Evolutionary conservation across 2,329 filamentous ascomycete species (phyloP).

Genomic region (Curvularia lunata): DNA sequence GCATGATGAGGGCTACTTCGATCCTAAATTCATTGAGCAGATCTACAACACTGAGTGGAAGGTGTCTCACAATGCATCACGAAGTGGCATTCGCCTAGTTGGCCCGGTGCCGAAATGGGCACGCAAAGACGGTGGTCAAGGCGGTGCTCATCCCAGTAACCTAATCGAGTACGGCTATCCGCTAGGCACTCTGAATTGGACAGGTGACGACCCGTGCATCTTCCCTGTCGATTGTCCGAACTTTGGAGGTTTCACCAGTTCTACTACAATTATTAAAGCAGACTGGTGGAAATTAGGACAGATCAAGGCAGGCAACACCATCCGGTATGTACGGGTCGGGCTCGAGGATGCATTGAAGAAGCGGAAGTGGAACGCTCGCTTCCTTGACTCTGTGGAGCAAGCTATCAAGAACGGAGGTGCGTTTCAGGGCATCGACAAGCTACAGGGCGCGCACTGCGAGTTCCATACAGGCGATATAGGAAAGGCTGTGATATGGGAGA

Average conservation of each 20-base stretch:
- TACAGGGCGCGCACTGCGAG: conserved; percentile 36
- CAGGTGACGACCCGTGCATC: conserved; percentile 66
- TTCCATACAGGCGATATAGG: conserved; percentile 38
- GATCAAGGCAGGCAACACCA: conserved; percentile 63
- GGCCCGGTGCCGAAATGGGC: conserved; percentile 66
- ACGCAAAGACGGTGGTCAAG: conserved; percentile 65
- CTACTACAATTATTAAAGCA: conserved; percentile 62
- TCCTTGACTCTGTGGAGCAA: conserved; percentile 53
- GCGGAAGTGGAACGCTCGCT: conserved; percentile 53
- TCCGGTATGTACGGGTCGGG: conserved; percentile 59
- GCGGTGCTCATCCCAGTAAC: conserved; percentile 67
- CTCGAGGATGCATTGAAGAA: conserved; percentile 59
- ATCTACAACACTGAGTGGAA: conserved; percentile 66
- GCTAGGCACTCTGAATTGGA: conserved; percentile 65
- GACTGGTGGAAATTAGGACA: conserved; percentile 69
- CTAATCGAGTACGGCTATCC: conserved; percentile 62
- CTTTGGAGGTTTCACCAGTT: conserved; percentile 66
- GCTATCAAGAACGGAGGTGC: conserved; percentile 38
- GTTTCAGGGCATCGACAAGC: conserved; percentile 31
- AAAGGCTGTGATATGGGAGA: conserved; percentile 41
- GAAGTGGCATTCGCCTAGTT: conserved; percentile 65
- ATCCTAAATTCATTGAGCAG: conserved; percentile 60
- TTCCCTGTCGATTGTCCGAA: conserved; percentile 66
- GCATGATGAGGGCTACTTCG: conserved; percentile 62
- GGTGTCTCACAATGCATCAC: conserved; percentile 65